A percentile compares a stretch with the other conserved stretches of the same genome.
Conservation (phyloP, 352 stramenopile genomes). For the Pythium myriotylum region DNA sequence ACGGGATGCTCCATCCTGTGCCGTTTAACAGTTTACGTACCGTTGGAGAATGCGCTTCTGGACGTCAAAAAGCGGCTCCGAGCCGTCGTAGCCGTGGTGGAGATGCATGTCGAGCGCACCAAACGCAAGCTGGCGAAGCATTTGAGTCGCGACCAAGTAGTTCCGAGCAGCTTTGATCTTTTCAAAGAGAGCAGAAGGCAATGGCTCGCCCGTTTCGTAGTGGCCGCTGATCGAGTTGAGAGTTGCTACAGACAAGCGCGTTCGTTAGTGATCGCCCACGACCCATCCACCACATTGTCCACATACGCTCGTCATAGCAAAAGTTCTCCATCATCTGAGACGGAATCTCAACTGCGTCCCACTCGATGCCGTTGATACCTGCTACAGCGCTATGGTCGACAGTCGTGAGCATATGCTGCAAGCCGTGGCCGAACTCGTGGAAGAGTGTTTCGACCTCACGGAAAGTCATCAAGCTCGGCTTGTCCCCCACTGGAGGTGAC, state of each 20-base stretch:
- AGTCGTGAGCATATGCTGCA: slow-evolving; percentile 99
- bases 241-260: slow-evolving; percentile 58
- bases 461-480: slow-evolving; percentile 98
- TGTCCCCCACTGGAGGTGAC: slow-evolving; percentile 90
- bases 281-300: slow-evolving; percentile 37
- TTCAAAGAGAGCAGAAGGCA: slow-evolving; percentile 94
- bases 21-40: slow-evolving; percentile 36
- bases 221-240: slow-evolving; percentile 80
- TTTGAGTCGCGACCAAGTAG: slow-evolving; percentile 94
- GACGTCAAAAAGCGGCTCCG: slow-evolving; percentile 93
- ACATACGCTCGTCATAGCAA: slow-evolving; percentile 92
- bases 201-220: slow-evolving; percentile 86
- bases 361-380: slow-evolving; percentile 98
- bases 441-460: slow-evolving; percentile 97
- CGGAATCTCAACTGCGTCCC: slow-evolving; percentile 98
- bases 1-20: slow-evolving; percentile 3
- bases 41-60: slow-evolving; percentile 89
- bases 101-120: slow-evolving; percentile 89
- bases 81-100: slow-evolving; percentile 67
- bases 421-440: slow-evolving; percentile 96
- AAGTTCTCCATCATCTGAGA: slow-evolving; percentile 99
- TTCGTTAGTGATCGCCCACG: slow-evolving; percentile 54
- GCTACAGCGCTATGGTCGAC: slow-evolving; percentile 95
- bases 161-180: slow-evolving; percentile 96
- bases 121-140: slow-evolving; percentile 96